A percentile compares a stretch with the other conserved stretches of the same genome.
These are phyloP conservation scores for Saturnispora ahearnii DNA, from an alignment of 805 yeast species.

Conservation along the genomic window DNA sequence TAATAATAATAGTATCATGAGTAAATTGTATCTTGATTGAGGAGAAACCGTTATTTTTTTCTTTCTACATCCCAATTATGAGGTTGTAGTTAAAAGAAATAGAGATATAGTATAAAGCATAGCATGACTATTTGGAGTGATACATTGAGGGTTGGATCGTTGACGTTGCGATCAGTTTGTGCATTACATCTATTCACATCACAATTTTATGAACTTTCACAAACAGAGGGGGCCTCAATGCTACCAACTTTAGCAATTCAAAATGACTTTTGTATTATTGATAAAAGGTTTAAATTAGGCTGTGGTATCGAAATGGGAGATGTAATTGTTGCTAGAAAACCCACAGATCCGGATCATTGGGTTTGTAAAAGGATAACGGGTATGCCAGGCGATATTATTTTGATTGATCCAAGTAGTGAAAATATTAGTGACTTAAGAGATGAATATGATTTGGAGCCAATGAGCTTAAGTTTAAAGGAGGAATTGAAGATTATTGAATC, in stretches of 20 bases:
- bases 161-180: conserved; percentile 53
- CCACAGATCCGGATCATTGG: conserved; percentile 75
- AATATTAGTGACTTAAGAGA: conserved; percentile 29
- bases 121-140: neutral
- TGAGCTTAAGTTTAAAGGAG: neutral
- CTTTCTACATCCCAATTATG: neutral
- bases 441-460: conserved; percentile 1
- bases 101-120: neutral
- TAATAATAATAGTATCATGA: no score
- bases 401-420: conserved; percentile 69
- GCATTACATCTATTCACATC: conserved; percentile 44
- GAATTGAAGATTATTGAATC: conserved; percentile 4
- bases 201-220: conserved; percentile 28
- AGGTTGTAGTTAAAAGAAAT: neutral
- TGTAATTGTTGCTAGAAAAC: conserved; percentile 78
- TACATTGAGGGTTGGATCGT: conserved; percentile 16
- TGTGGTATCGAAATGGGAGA: conserved; percentile 71
- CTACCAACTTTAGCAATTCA: conserved; percentile 73
- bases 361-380: conserved; percentile 94
- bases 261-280: conserved; percentile 72
- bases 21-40: neutral
- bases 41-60: neutral
- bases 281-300: conserved; percentile 57
- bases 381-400: conserved; percentile 85
- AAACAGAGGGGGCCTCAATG: conserved; percentile 92